Evolutionary conservation across 2,329 filamentous ascomycete genomes (phyloP).

Genomic region (Aspergillus fumigatus): DNA sequence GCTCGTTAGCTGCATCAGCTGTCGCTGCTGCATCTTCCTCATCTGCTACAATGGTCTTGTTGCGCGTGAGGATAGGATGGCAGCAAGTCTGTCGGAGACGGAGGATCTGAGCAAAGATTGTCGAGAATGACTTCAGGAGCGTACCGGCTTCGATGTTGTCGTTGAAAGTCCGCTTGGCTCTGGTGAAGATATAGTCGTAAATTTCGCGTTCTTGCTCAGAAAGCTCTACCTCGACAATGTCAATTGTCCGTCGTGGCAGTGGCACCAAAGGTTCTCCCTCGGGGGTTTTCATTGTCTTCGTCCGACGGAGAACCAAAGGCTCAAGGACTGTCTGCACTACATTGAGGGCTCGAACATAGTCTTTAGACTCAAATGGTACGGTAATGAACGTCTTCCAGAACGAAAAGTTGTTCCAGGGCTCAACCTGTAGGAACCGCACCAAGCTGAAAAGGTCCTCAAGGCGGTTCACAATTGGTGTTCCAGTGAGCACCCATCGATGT

Average conservation of each 20-base stretch:
- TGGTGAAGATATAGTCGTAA: conserved; percentile 82
- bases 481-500: conserved; percentile 90
- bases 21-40: conserved; percentile 77
- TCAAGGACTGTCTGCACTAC: conserved; percentile 97
- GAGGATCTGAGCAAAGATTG: conserved; percentile 94
- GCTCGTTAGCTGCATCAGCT: conserved; percentile 71
- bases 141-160: conserved; percentile 88
- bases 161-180: conserved; percentile 78
- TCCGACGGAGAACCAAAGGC: conserved; percentile 87
- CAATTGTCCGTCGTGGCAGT: conserved; percentile 72
- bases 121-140: conserved; percentile 90
- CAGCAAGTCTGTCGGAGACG: conserved; percentile 91
- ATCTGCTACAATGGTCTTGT: conserved; percentile 77
- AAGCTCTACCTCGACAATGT: conserved; percentile 84
- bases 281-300: conserved; percentile 97
- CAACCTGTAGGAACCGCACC: conserved; percentile 85
- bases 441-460: conserved; percentile 92
- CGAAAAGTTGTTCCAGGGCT: conserved; percentile 98
- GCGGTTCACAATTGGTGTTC: conserved; percentile 94
- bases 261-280: conserved; percentile 76
- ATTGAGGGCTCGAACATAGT: conserved; percentile 88
- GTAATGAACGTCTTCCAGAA: conserved; percentile 99
- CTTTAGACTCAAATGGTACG: conserved; percentile 90
- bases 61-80: conserved; percentile 83
- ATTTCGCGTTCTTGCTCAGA: conserved; percentile 81